Conservation (phyloP, 176 grass and related monocot genomes). For the Themeda triandra region DNA sequence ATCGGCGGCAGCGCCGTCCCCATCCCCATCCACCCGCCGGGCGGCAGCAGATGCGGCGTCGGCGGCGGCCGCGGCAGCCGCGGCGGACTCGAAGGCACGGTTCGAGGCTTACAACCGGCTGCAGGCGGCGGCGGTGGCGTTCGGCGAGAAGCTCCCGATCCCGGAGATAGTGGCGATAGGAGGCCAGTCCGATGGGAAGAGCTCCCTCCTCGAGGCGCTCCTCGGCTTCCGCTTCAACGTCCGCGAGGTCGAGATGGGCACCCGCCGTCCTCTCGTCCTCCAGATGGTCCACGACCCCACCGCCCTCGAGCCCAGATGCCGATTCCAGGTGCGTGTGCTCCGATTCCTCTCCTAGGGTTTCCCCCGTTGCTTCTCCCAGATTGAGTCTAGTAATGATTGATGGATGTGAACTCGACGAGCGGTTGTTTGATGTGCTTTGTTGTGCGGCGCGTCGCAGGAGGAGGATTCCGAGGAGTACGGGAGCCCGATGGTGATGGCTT, state of each 20-base stretch:
- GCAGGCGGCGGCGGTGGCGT: constrained; percentile 84
- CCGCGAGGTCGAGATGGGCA: constrained; percentile 99
- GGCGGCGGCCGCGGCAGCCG: constrained; percentile 22
- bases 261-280: constrained; percentile 88
- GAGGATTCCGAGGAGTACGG: constrained; percentile 99
- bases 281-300: constrained; percentile 95
- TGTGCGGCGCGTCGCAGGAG: constrained; percentile 48
- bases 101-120: constrained; percentile 99
- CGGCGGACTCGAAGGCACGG: constrained; percentile 61
- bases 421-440: constrained; percentile 17
- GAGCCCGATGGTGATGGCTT: constrained; percentile 55
- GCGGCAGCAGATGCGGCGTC: constrained; percentile 13
- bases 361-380: neutral
- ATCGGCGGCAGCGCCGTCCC: constrained; percentile 15
- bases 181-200: constrained; percentile 94
- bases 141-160: constrained; percentile 93
- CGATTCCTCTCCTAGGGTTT: neutral
- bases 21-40: constrained; percentile 29
- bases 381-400: constrained; percentile 1
- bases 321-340: constrained; percentile 67
- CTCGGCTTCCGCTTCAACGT: constrained; percentile 98
- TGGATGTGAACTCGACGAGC: constrained; percentile 15
- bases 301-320: constrained; percentile 85
- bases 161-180: constrained; percentile 92
- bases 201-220: constrained; percentile 86